These are phyloP conservation scores for Phytopythium mirpurense DNA, from an alignment of 352 stramenopile genomes.

Conservation along the genomic window DNA sequence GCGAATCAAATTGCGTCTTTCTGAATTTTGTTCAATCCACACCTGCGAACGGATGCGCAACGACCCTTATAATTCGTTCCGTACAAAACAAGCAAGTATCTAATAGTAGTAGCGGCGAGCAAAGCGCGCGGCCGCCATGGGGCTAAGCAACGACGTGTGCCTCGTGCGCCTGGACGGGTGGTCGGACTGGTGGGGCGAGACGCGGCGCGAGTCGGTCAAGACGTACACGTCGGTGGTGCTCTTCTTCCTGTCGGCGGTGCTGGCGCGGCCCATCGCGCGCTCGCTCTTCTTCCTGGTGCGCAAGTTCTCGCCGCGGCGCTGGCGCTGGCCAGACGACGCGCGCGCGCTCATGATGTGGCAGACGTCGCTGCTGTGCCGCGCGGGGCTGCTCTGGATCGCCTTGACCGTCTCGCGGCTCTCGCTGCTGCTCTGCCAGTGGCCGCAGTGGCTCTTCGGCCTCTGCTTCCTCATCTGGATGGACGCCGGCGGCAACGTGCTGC, in stretches of 20 bases:
- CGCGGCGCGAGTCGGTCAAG: conserved; percentile 35
- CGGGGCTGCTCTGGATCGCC: conserved; percentile 63
- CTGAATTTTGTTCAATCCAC: conserved; percentile 13
- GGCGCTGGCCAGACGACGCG: conserved; percentile 68
- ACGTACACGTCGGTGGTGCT: conserved; percentile 70
- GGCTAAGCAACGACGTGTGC: conserved; percentile 29
- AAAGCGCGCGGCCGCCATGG: conserved; percentile 8
- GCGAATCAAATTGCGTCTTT: conserved; percentile 18
- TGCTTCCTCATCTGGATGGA: conserved; percentile 79
- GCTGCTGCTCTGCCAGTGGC: conserved; percentile 58
- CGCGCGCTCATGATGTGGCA: conserved; percentile 69
- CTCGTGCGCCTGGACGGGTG: conserved; percentile 47
- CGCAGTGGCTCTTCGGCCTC: conserved; percentile 60
- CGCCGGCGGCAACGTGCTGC: conserved; percentile 48
- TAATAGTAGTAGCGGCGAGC: too few species aligned
- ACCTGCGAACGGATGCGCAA: not conserved
- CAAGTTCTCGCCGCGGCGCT: conserved; percentile 48
- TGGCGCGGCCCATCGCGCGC: conserved; percentile 61
- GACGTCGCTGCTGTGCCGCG: conserved; percentile 58
- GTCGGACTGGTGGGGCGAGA: conserved; percentile 52
- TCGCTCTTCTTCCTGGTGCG: conserved; percentile 60
- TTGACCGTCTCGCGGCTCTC: conserved; percentile 54
- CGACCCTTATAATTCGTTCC: too few species aligned
- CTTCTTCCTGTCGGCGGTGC: conserved; percentile 72
- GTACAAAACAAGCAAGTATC: too few species aligned